Evolutionary conservation across 257 asterid genomes (phyloP).

Genomic region (Capsicum baccatum): DNA sequence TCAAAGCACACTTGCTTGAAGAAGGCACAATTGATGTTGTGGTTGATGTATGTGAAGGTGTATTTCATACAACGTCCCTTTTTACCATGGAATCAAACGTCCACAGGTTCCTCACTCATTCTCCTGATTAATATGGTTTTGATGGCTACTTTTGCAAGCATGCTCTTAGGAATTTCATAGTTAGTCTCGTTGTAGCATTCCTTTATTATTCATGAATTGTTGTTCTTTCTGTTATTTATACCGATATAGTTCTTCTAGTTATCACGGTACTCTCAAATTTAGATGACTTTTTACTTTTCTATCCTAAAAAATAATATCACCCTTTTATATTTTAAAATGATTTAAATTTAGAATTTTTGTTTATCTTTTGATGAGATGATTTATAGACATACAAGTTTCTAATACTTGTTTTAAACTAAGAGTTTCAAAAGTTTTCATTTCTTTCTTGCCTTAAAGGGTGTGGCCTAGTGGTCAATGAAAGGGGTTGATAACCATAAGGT

Average conservation of each 20-base stretch:
- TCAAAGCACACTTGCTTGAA: constrained; percentile 73
- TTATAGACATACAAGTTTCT: neutral
- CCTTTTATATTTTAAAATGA: neutral
- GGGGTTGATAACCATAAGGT: no score
- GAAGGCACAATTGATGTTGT: constrained; percentile 79
- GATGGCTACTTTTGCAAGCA: neutral
- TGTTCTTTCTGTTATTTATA: neutral
- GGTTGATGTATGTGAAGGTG: constrained; percentile 81
- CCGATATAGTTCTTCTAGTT: neutral
- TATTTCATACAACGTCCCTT: constrained; percentile 92
- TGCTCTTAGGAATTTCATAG: neutral
- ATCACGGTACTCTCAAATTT: neutral
- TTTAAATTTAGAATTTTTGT: neutral
- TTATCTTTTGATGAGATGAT: neutral
- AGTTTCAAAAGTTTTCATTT: neutral
- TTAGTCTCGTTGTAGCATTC: neutral
- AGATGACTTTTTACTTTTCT: neutral
- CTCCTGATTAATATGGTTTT: neutral
- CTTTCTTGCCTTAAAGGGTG: no score
- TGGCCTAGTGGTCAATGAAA: no score
- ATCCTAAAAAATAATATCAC: neutral
- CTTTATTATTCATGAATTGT: neutral
- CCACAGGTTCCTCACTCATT: constrained; percentile 25
- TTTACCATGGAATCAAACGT: constrained; percentile 32
- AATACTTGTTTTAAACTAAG: neutral